Percentiles rank a stretch among this genome's conserved stretches.
phyloP scores from a whole-genome alignment of 1,284 basidiomycete genomes.

The Fomitopsis schrenkii region DNA sequence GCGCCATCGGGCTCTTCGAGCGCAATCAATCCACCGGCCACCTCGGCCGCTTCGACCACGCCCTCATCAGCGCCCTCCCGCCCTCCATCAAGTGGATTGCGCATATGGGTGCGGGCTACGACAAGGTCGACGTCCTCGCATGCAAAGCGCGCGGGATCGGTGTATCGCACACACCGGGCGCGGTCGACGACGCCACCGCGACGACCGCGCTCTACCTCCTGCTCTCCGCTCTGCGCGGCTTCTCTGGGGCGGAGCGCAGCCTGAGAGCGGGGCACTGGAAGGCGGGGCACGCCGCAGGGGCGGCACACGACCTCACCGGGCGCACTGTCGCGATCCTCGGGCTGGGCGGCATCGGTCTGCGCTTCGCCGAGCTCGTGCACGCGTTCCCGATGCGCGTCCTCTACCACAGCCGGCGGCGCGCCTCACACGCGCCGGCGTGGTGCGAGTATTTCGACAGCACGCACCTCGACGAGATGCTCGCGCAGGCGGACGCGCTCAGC shows the following conservation, averaged over 20 bases:
- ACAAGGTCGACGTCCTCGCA: conserved; percentile 76
- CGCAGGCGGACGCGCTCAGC: conserved; percentile 77
- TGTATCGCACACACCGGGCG: conserved; percentile 89
- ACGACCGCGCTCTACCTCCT: conserved; percentile 86
- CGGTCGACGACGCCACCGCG: conserved; percentile 90
- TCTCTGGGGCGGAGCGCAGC: conserved; percentile 67
- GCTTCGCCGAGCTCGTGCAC: conserved; percentile 63
- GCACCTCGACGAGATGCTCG: conserved; percentile 70
- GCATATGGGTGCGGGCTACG: conserved; percentile 93
- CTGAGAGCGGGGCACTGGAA: conserved; percentile 60
- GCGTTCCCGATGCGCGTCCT: conserved; percentile 87
- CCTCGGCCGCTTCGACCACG: conserved; percentile 79
- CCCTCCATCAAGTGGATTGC: conserved; percentile 79
- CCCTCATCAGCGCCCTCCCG: conserved; percentile 68
- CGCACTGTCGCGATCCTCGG: conserved; percentile 85
- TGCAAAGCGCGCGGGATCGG: conserved; percentile 73
- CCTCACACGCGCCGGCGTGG: conserved; percentile 61
- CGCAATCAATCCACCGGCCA: conserved; percentile 60
- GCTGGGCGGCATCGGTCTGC: conserved; percentile 84
- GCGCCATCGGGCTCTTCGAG: conserved; percentile 77
- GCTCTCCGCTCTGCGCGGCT: conserved; percentile 82
- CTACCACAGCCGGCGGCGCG: conserved; percentile 71
- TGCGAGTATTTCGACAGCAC: conserved; percentile 66
- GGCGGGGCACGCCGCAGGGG: conserved; percentile 35
- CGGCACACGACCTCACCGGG: conserved; percentile 73